phyloP scores from a whole-genome alignment of 805 yeast genomes.

The Candida nemodendra region DNA sequence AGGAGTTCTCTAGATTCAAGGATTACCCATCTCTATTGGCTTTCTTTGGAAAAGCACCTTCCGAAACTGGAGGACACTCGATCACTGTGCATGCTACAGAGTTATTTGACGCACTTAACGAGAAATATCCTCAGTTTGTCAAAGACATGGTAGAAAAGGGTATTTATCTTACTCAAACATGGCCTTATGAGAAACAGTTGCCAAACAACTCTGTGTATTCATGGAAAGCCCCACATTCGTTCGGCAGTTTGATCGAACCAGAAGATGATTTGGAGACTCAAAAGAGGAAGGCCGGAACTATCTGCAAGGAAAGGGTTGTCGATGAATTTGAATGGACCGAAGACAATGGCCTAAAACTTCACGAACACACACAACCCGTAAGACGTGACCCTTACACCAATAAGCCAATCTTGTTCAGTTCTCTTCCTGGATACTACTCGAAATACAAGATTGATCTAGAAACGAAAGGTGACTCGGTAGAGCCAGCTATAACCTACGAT shows the following conservation, averaged over 20 bases:
- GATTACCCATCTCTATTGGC: constrained; percentile 25
- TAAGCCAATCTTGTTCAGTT: constrained; percentile 26
- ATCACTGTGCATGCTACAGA: constrained; percentile 36
- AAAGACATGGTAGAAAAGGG: constrained; percentile 25
- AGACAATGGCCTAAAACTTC: constrained; percentile 27
- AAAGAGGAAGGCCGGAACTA: constrained; percentile 27
- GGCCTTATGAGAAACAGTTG: constrained; percentile 19
- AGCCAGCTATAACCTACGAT: constrained; percentile 23
- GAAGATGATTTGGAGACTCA: constrained; percentile 26
- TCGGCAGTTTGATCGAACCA: constrained; percentile 31
- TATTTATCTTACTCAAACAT: constrained; percentile 28
- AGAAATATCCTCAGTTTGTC: constrained; percentile 24
- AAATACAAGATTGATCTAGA: constrained; percentile 9
- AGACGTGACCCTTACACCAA: constrained; percentile 22
- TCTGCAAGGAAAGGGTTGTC: constrained; percentile 25
- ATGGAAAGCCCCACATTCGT: constrained; percentile 34
- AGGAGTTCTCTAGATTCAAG: constrained; percentile 28
- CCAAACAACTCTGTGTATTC: constrained; percentile 16
- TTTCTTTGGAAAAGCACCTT: constrained; percentile 20
- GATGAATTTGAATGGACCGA: constrained; percentile 29
- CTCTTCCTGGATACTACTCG: constrained; percentile 26
- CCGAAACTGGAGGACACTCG: constrained; percentile 32
- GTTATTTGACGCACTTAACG: constrained; percentile 21
- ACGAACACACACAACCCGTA: constrained; percentile 27
- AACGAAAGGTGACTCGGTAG: constrained; percentile 11